Conservation (phyloP, 1,139 yeast genomes). For the Williopsis jadinii region DNA sequence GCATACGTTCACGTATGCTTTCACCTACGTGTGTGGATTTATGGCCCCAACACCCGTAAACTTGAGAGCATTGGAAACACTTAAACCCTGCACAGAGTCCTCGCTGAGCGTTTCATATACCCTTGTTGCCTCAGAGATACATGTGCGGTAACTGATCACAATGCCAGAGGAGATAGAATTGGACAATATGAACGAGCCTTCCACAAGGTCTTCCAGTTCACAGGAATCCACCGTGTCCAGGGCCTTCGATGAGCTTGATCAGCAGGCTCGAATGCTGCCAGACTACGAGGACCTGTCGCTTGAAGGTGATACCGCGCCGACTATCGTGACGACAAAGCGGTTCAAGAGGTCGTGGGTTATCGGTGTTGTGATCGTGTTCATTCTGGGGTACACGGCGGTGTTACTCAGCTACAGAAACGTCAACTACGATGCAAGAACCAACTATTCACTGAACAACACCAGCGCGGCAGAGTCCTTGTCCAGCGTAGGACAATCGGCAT, state of each 20-base stretch:
- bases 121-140: too few species aligned
- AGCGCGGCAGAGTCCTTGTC: too few species aligned
- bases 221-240: slow-evolving; percentile 6
- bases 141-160: not conserved
- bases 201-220: not conserved
- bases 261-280: slow-evolving; percentile 3
- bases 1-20: too few species aligned
- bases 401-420: slow-evolving; percentile 9
- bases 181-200: not conserved
- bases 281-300: slow-evolving; percentile 5
- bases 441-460: not conserved
- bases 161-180: slow-evolving; percentile 1
- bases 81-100: too few species aligned
- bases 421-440: not conserved
- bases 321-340: slow-evolving; percentile 1
- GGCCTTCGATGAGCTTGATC: slow-evolving; percentile 5
- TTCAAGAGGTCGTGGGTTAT: slow-evolving; percentile 3
- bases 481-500: too few species aligned
- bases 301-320: not conserved
- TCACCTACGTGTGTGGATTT: too few species aligned
- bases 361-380: not conserved
- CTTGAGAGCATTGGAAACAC: too few species aligned
- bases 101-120: too few species aligned
- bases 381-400: slow-evolving; percentile 7
- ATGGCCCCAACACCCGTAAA: too few species aligned